These are phyloP conservation scores for Cutaneotrichosporon spelunceum DNA, from an alignment of 1,284 basidiomycete genomes.

Conservation along the genomic window DNA sequence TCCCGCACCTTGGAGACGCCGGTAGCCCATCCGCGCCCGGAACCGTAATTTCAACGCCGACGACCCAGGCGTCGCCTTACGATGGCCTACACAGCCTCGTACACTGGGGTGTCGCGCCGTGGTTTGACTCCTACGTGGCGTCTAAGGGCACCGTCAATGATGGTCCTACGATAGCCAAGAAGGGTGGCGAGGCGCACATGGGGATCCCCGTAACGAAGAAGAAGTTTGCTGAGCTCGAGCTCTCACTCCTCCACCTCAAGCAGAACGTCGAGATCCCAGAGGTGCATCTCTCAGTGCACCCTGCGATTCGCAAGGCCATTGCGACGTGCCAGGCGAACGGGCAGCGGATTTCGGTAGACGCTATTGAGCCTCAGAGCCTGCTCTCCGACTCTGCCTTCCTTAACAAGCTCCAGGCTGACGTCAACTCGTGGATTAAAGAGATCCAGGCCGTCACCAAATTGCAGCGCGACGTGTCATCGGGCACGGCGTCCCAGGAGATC, in stretches of 20 bases:
- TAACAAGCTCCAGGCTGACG: conserved; percentile 87
- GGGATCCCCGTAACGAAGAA: conserved; percentile 98
- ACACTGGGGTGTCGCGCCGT: conserved; percentile 92
- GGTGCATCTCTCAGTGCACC: conserved; percentile 88
- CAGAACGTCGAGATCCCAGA: conserved; percentile 99
- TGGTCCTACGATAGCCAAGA: conserved; percentile 69
- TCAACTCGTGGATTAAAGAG: conserved; percentile 97
- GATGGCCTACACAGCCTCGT: conserved; percentile 96
- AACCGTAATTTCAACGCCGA: conserved; percentile 44
- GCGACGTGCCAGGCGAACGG: conserved; percentile 54
- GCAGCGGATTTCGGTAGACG: conserved; percentile 46
- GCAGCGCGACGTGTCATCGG: conserved; percentile 84
- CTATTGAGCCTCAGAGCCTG: conserved; percentile 46
- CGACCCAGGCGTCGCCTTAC: conserved; percentile 65
- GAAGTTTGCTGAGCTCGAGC: conserved; percentile 96
- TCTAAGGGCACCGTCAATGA: conserved; percentile 45
- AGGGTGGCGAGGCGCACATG: conserved; percentile 74
- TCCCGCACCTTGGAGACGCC: conserved; percentile 31
- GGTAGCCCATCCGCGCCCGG: conserved; percentile 32
- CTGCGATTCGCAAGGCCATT: conserved; percentile 81
- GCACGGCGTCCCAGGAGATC: conserved; percentile 96
- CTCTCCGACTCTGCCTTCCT: conserved; percentile 88
- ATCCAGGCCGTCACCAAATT: conserved; percentile 96
- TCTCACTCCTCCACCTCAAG: conserved; percentile 92
- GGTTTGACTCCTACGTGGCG: conserved; percentile 92